Evolutionary conservation across 768 basidiomycete genomes (phyloP).

Genomic region (Russula earlei): DNA sequence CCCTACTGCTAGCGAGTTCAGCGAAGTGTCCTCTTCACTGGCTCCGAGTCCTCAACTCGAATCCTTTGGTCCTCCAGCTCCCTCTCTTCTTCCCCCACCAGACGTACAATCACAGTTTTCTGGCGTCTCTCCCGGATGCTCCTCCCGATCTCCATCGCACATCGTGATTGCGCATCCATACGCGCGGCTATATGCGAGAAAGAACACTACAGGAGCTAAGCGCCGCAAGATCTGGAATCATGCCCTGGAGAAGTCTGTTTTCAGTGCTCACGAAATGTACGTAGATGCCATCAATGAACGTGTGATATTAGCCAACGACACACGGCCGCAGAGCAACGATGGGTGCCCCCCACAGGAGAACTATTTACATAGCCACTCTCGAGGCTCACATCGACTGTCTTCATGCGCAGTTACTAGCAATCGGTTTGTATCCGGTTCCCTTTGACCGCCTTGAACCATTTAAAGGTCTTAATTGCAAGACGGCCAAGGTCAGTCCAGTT

Average conservation of each 20-base stretch:
- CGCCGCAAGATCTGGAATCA: slow-evolving; percentile 73
- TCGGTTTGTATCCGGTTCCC: slow-evolving; percentile 48
- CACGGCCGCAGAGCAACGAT: slow-evolving; percentile 42
- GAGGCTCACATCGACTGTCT: slow-evolving; percentile 65
- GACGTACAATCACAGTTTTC: slow-evolving; percentile 7
- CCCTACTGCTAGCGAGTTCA: slow-evolving; percentile 17
- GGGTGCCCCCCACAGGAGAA: slow-evolving; percentile 58
- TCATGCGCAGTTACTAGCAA: slow-evolving; percentile 45
- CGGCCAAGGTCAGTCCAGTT: slow-evolving; percentile 47
- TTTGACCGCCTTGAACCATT: slow-evolving; percentile 50
- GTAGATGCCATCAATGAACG: slow-evolving; percentile 21
- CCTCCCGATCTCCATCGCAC: slow-evolving; percentile 6
- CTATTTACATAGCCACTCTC: slow-evolving; percentile 61
- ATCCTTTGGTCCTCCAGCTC: slow-evolving; percentile 15
- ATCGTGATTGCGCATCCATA: slow-evolving; percentile 52
- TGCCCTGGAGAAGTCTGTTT: slow-evolving; percentile 62
- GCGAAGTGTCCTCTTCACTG: slow-evolving; percentile 11
- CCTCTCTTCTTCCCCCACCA: slow-evolving; percentile 17
- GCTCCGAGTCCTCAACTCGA: slow-evolving; percentile 5
- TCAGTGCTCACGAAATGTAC: slow-evolving; percentile 57
- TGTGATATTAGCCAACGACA: background rate
- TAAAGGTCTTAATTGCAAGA: slow-evolving; percentile 66
- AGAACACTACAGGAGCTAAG: slow-evolving; percentile 45
- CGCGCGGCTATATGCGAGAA: slow-evolving; percentile 55
- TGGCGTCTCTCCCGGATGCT: background rate